phyloP scores from a whole-genome alignment of 148 eudicot species.

The Mesembryanthemum crystallinum region DNA sequence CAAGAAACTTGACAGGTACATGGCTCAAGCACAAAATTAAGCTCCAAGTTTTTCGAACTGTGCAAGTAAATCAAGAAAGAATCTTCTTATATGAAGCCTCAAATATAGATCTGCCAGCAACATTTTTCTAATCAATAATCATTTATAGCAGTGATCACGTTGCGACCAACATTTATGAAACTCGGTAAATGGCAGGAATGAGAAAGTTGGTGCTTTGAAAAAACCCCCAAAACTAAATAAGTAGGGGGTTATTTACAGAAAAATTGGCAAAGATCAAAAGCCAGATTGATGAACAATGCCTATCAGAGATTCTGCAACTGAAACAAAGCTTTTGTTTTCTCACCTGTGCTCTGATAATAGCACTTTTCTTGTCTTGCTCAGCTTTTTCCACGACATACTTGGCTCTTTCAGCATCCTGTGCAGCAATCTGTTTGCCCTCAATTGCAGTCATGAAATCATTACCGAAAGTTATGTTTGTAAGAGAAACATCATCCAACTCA shows the following conservation, averaged over 20 bases:
- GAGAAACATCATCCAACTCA: constrained; percentile 91
- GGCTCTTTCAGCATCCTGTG: constrained; percentile 97
- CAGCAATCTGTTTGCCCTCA: constrained; percentile 97
- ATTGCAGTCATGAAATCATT: constrained; percentile 88
- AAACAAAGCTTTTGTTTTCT: constrained; percentile 9
- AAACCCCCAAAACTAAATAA: no score
- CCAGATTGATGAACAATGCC: background rate
- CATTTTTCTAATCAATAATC: no score
- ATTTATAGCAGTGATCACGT: no score
- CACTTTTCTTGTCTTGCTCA: constrained; percentile 94
- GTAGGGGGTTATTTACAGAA: background rate
- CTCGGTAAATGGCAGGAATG: no score
- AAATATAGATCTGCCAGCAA: no score
- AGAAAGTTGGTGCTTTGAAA: no score
- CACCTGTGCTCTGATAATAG: constrained; percentile 93
- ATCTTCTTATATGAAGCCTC: no score
- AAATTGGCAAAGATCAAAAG: background rate
- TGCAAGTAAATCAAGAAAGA: background rate
- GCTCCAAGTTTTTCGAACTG: background rate
- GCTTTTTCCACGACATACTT: constrained; percentile 94
- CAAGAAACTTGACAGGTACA: background rate
- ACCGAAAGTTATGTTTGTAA: constrained; percentile 72
- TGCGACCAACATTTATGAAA: no score
- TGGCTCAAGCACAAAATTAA: background rate
- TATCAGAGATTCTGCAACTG: background rate